Percentiles rank a stretch among this genome's conserved stretches.
Evolutionary conservation across 208 protist species (phyloP).

Genomic region (Trypanosoma melophagium): DNA sequence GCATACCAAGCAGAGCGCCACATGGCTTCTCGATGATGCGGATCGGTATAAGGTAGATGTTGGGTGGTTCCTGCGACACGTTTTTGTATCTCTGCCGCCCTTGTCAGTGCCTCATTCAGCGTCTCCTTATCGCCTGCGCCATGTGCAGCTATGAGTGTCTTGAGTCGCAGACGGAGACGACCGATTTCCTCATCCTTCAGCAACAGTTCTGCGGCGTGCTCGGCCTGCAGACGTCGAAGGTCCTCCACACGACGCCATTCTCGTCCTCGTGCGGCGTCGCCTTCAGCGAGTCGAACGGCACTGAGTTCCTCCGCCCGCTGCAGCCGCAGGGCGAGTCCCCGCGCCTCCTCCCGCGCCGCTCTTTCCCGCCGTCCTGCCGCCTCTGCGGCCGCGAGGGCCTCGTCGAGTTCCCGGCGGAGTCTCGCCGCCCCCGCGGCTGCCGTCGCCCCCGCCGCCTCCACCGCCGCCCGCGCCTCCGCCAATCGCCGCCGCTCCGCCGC

Average conservation of each 20-base stretch:
- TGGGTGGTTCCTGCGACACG: no score
- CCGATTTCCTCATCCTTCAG: slow-evolving; percentile 79
- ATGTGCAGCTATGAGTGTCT: slow-evolving; percentile 11
- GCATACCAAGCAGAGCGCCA: no score
- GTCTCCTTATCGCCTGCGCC: neutral
- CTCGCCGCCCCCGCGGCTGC: slow-evolving; percentile 22
- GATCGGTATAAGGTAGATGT: no score
- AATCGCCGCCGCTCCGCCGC: slow-evolving; percentile 75
- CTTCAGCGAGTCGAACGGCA: slow-evolving; percentile 63
- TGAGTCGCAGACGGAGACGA: slow-evolving; percentile 69
- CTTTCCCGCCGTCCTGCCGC: neutral
- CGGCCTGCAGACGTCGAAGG: slow-evolving; percentile 62
- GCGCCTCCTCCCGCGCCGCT: slow-evolving; percentile 47
- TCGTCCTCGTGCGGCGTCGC: slow-evolving; percentile 60
- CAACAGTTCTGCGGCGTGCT: slow-evolving; percentile 73
- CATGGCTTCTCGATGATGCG: no score
- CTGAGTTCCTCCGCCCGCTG: slow-evolving; percentile 81
- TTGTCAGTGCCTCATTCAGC: no score
- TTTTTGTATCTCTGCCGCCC: no score
- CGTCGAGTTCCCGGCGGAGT: slow-evolving; percentile 36
- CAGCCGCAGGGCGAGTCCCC: slow-evolving; percentile 45
- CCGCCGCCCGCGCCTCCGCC: slow-evolving; percentile 47
- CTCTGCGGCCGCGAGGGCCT: slow-evolving; percentile 25
- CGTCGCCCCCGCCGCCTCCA: slow-evolving; percentile 49
- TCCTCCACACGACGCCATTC: slow-evolving; percentile 71